A percentile compares a stretch with the other conserved stretches of the same genome.
Evolutionary conservation across 345 rosid genomes (phyloP).

Genomic region (Rhodomyrtus tomentosa): DNA sequence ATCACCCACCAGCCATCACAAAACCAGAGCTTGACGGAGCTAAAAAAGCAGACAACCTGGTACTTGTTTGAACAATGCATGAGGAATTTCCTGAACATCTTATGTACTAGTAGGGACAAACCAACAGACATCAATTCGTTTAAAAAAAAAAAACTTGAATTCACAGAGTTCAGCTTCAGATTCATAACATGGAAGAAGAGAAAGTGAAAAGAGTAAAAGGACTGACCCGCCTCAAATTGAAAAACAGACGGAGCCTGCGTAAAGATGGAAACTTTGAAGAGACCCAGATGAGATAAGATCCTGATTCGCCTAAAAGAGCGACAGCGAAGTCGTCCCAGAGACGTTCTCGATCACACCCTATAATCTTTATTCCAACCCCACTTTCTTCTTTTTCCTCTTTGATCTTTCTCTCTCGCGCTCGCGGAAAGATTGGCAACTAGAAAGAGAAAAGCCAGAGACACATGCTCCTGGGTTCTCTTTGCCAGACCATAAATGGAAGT

Average conservation of each 20-base stretch:
- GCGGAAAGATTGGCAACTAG: neutral
- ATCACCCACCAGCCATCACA: conserved; percentile 31
- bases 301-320: conserved; percentile 21
- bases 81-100: neutral
- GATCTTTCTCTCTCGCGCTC: neutral
- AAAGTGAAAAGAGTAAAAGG: conserved; percentile 2
- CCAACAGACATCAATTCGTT: neutral
- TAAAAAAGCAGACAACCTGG: neutral
- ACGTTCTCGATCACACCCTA: neutral
- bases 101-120: neutral
- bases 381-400: neutral
- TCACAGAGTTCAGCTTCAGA: conserved; percentile 4
- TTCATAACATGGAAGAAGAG: conserved; percentile 5
- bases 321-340: neutral
- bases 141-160: neutral
- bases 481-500: neutral
- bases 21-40: neutral
- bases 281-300: conserved; percentile 52
- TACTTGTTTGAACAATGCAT: neutral
- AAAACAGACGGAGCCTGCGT: conserved; percentile 10
- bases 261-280: conserved; percentile 10
- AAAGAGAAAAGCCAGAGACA: conserved; percentile 14
- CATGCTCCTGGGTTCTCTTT: neutral
- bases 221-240: conserved; percentile 31
- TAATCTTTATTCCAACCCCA: neutral